These are phyloP conservation scores for Quercus ilex DNA, from an alignment of 306 rosid species.

Conservation along the genomic window DNA sequence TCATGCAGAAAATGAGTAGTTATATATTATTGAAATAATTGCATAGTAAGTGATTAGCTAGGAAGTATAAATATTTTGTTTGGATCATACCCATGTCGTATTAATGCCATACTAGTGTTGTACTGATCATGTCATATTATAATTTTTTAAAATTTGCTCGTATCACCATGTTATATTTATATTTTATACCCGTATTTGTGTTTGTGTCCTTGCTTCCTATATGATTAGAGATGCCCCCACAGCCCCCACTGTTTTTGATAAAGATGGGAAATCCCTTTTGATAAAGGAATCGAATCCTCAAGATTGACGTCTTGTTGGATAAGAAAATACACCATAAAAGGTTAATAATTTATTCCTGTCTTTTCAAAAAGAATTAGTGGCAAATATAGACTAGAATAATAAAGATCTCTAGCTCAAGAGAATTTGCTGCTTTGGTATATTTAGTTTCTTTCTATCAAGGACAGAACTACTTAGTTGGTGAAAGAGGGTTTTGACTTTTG, in stretches of 20 bases:
- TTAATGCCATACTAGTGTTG: fast-evolving
- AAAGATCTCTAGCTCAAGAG: neutral
- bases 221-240: neutral
- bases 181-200: too few species aligned
- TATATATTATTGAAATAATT: neutral
- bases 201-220: too few species aligned
- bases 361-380: neutral
- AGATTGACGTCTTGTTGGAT: neutral
- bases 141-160: too few species aligned
- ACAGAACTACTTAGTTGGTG: constrained; percentile 12
- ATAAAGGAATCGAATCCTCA: neutral
- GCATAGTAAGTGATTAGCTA: neutral
- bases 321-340: neutral
- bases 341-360: neutral
- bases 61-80: too few species aligned
- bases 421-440: constrained; percentile 11
- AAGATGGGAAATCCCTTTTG: neutral
- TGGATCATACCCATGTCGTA: fast-evolving
- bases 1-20: neutral
- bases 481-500: constrained; percentile 14
- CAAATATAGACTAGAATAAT: neutral
- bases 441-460: constrained; percentile 41
- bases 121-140: too few species aligned
- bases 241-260: neutral
- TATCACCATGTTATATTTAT: too few species aligned